These are phyloP conservation scores for Phytophthora megakarya DNA, from an alignment of 352 stramenopile genomes.

Conservation along the genomic window DNA sequence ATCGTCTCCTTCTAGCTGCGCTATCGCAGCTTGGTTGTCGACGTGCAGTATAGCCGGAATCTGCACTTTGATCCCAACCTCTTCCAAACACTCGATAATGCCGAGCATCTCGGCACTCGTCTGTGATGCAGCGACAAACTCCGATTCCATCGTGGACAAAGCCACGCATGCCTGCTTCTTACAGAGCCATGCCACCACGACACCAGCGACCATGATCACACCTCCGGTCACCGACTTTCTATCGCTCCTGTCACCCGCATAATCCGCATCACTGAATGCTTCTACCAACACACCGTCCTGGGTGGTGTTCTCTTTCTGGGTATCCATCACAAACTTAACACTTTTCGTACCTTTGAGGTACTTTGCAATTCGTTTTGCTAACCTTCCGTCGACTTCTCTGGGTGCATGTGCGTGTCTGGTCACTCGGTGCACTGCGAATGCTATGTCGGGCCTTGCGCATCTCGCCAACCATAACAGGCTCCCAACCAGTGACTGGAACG, in stretches of 20 bases:
- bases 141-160: neutral
- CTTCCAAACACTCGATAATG: too few relatives aligned
- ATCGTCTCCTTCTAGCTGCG: neutral
- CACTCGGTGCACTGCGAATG: neutral
- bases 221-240: too few relatives aligned
- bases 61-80: too few relatives aligned
- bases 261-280: neutral
- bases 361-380: neutral
- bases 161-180: neutral
- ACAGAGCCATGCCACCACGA: too few relatives aligned
- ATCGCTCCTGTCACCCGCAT: neutral
- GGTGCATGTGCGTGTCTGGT: neutral
- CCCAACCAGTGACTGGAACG: neutral
- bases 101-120: too few relatives aligned
- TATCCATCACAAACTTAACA: too few relatives aligned
- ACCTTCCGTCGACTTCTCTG: neutral
- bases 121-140: neutral
- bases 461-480: neutral
- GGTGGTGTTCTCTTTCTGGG: too few relatives aligned
- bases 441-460: neutral
- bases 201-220: too few relatives aligned
- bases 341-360: constrained; percentile 2
- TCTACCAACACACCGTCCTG: neutral
- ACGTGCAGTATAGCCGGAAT: too few relatives aligned
- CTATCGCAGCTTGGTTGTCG: neutral